These are phyloP conservation scores for Pterocarpus macrocarpus DNA, from an alignment of 306 rosid genomes.

Conservation along the genomic window DNA sequence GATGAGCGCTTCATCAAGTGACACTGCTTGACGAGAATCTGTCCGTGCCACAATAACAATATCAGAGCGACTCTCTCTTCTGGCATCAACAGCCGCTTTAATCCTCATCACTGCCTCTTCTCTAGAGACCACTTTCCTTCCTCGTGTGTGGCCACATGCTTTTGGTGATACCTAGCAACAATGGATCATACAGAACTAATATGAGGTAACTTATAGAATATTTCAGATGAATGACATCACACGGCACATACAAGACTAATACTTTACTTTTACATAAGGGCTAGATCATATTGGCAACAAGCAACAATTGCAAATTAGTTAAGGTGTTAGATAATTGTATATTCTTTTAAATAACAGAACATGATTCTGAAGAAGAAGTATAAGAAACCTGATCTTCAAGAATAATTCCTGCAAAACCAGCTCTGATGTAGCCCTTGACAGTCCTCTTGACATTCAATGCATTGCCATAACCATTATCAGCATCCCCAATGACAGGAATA, in stretches of 20 bases:
- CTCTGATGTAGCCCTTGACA: conserved; percentile 76
- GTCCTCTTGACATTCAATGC: conserved; percentile 93
- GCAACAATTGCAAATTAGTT: too few species aligned
- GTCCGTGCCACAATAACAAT: conserved; percentile 87
- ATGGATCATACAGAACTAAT: conserved; percentile 7
- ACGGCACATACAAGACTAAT: not conserved
- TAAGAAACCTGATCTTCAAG: conserved; percentile 86
- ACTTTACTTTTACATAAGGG: not conserved
- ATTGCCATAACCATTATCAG: conserved; percentile 90
- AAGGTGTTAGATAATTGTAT: not conserved
- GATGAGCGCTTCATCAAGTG: conserved; percentile 76
- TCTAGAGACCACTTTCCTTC: conserved; percentile 79
- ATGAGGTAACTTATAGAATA: not conserved
- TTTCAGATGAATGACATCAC: conserved; percentile 6
- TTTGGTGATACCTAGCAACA: conserved; percentile 77
- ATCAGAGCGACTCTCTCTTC: conserved; percentile 86
- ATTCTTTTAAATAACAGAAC: not conserved
- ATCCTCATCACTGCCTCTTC: conserved; percentile 85
- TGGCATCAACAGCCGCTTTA: conserved; percentile 85
- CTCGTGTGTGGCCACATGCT: conserved; percentile 91
- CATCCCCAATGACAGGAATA: conserved; percentile 90
- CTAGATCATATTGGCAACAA: not conserved
- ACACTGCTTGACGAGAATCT: conserved; percentile 92
- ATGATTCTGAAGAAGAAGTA: not conserved
- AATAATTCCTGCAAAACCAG: conserved; percentile 87